Conservation (phyloP, 2,329 filamentous ascomycete species). For the Pseudogymnoascus sp. region DNA sequence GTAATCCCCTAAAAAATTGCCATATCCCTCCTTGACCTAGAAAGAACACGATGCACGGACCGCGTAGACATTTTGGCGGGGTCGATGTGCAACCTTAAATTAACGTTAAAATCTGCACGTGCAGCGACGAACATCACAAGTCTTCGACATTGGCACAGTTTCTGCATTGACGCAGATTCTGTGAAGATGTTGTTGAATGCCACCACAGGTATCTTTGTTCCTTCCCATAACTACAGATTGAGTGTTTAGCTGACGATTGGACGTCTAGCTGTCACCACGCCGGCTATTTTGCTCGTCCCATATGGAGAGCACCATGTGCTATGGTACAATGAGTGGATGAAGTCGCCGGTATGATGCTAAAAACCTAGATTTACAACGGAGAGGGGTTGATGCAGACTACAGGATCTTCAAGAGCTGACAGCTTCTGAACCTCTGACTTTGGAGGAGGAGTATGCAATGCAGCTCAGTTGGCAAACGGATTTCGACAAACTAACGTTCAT, state of each 20-base stretch:
- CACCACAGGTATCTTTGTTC: conserved; percentile 21
- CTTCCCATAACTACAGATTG: not conserved
- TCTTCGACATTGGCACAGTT: not conserved
- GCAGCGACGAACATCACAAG: not conserved
- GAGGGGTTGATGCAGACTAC: conserved; percentile 12
- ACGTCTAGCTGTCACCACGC: conserved; percentile 54
- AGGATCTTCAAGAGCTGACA: conserved; percentile 74
- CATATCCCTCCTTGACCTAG: too few species aligned
- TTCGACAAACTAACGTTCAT: conserved; percentile 91
- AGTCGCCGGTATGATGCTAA: conserved; percentile 44
- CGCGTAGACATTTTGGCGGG: not conserved
- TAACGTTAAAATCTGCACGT: conserved; percentile 1
- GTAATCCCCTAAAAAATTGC: too few species aligned
- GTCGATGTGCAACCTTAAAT: not conserved
- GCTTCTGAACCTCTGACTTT: conserved; percentile 78
- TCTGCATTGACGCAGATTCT: not conserved
- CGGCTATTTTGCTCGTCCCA: conserved; percentile 66
- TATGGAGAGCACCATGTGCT: conserved; percentile 76
- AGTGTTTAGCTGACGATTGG: conserved; percentile 16
- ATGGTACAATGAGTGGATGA: conserved; percentile 87
- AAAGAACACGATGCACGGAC: not conserved
- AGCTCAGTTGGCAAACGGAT: conserved; percentile 74
- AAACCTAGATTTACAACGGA: conserved; percentile 34
- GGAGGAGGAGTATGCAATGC: conserved; percentile 81
- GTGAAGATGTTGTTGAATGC: conserved; percentile 28